Base-by-base conservation (phyloP, 1,284 basidiomycete species). In the Apiotrichum montevideense region DNA sequence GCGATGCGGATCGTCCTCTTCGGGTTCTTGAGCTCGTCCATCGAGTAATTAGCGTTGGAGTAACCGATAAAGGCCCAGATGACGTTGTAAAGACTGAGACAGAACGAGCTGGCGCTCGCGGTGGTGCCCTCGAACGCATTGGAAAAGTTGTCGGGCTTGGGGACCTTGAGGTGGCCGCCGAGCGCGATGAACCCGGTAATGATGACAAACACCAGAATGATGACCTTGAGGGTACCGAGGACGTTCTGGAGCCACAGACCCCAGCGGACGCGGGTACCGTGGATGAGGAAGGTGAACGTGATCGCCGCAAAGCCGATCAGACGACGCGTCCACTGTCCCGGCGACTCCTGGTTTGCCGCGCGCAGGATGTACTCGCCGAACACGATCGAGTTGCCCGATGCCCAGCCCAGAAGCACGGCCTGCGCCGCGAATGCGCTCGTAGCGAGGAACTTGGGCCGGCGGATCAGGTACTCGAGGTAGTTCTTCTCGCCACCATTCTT, bases 91-190 rank as follows among this genome's bases (percentile, higher is more conserved):
- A 53, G 37, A 6, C 32, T 35, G n/a, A 43, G 32, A 46, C 56
- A 57, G 56, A 57, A 57, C 8, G 51, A 49, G 14, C 41, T 49
- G 6, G 56, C 56, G 41, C 42, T 53, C 1, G 56, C 56, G 1
- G 56, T 71, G 2, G 80, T 79, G 15, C 80, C 82, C 7, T 65
- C 68, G 63, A 83, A 84, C 1, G 79, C 65, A 61, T 82, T 71
- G 41, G 69, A 66, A 68, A 84, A 83, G 69, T 83, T 82, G 52
- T 69, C 71, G 1, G 82, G 81, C 56, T 83, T 76, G 47, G 74
- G 52, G 35, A 83, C 74, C 34, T 69, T 70, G 35, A 79, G 79
- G 44, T 79, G 66, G 7, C 82, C 82, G 37, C 78, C 73, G 11
- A 84, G 75, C 33, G 81, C 81, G 35, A 80, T 79, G 32, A 80